These are phyloP conservation scores for Alternaria solani DNA, from an alignment of 2,329 filamentous ascomycete genomes.

Conservation along the genomic window DNA sequence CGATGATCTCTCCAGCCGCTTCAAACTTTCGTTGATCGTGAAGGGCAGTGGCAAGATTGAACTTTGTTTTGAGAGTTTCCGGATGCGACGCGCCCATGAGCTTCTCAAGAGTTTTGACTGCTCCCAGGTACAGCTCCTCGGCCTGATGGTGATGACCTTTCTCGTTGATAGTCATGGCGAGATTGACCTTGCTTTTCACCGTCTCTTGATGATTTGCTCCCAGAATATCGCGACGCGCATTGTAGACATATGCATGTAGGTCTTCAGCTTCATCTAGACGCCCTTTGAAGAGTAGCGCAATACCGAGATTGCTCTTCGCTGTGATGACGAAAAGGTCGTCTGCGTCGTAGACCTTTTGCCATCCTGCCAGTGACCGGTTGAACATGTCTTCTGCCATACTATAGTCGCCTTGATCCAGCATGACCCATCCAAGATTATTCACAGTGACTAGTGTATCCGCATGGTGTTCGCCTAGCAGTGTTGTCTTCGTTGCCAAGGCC, in stretches of 20 bases:
- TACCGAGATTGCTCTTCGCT: conserved; percentile 35
- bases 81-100: background rate
- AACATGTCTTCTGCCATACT: background rate
- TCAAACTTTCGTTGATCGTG: background rate
- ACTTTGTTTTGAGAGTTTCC: background rate
- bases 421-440: background rate
- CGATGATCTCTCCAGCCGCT: background rate
- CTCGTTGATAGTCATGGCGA: background rate
- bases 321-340: conserved; percentile 1
- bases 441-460: background rate
- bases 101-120: background rate
- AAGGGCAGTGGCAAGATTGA: background rate
- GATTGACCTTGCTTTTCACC: conserved; percentile 4
- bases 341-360: background rate
- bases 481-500: too few species aligned
- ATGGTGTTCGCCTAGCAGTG: too few species aligned
- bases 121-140: background rate
- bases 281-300: conserved; percentile 18
- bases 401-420: background rate
- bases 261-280: conserved; percentile 7
- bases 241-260: background rate
- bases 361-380: background rate
- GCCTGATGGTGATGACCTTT: background rate
- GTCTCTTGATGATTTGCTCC: conserved; percentile 12
- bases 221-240: background rate